These are phyloP conservation scores for Fagopyrum tataricum DNA, from an alignment of 148 eudicot genomes.

Conservation along the genomic window DNA sequence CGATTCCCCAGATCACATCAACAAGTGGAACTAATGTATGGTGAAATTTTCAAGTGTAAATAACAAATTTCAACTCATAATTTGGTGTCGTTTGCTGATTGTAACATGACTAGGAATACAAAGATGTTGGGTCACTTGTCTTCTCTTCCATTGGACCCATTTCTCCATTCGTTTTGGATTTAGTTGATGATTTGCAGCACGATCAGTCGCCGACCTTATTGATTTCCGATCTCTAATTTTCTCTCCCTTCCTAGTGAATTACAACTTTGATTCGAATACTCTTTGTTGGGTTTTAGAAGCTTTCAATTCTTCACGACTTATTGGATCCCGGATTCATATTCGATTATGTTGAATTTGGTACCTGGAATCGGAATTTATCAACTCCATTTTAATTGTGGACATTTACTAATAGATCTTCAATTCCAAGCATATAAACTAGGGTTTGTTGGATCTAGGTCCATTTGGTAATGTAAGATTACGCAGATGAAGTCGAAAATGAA, in stretches of 20 bases:
- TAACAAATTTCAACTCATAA: too few relatives aligned
- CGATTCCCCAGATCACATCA: too few relatives aligned
- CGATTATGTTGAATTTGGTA: neutral
- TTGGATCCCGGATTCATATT: neutral
- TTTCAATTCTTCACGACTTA: neutral
- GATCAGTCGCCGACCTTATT: neutral
- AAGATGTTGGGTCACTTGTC: neutral
- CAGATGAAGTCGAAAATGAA: too few relatives aligned
- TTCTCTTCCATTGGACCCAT: constrained; percentile 16
- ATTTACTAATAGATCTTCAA: neutral
- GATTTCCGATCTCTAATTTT: constrained; percentile 1
- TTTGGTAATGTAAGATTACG: too few relatives aligned
- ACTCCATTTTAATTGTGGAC: neutral
- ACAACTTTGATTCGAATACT: neutral
- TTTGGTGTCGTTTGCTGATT: too few relatives aligned
- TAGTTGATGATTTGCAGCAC: constrained; percentile 7
- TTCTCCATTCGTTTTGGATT: constrained; percentile 10
- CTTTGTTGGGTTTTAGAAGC: constrained; percentile 2
- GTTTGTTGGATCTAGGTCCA: constrained; percentile 12
- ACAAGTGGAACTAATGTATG: too few relatives aligned
- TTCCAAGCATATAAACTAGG: neutral
- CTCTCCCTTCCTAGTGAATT: neutral
- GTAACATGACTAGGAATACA: too few relatives aligned
- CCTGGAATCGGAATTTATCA: neutral
- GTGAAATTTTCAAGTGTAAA: too few relatives aligned